These are phyloP conservation scores for Globisporangium uncinulatum DNA, from an alignment of 352 stramenopile species.

Conservation along the genomic window DNA sequence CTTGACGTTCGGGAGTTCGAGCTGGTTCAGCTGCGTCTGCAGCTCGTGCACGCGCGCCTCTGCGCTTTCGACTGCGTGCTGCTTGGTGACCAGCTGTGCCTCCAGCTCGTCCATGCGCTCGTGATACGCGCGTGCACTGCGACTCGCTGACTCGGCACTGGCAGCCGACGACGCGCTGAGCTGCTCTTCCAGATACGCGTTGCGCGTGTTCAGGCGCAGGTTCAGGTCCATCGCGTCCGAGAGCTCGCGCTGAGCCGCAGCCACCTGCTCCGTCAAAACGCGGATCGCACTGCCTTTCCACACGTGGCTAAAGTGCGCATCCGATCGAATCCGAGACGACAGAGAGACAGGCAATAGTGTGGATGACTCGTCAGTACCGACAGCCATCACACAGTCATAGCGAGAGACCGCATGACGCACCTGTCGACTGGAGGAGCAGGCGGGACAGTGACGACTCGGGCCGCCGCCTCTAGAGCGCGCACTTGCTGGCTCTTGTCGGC, in stretches of 20 bases:
- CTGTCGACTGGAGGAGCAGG: constrained; percentile 17
- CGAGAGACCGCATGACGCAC: constrained; percentile 19
- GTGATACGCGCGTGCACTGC: constrained; percentile 21
- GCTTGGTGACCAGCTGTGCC: constrained; percentile 6
- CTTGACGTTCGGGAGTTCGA: constrained; percentile 5
- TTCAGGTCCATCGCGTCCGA: constrained; percentile 84
- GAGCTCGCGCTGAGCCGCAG: constrained; percentile 60
- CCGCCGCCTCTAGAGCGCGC: constrained; percentile 24
- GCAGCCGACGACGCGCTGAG: constrained; percentile 36
- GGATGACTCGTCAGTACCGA: background rate
- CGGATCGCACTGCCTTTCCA: constrained; percentile 55
- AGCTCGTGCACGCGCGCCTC: constrained; percentile 29
- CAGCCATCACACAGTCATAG: background rate
- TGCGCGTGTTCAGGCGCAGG: constrained; percentile 70
- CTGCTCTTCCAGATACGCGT: constrained; percentile 74
- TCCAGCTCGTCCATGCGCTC: constrained; percentile 19
- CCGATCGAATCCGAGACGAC: too few relatives aligned
- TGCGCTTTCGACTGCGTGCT: constrained; percentile 1
- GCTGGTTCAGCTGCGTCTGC: constrained; percentile 9
- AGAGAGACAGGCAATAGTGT: background rate
- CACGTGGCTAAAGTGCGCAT: constrained; percentile 7
- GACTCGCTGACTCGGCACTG: constrained; percentile 18
- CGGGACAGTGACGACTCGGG: constrained; percentile 3
- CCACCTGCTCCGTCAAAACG: constrained; percentile 67
- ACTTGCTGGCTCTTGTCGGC: constrained; percentile 54